Percentiles rank a stretch among this genome's conserved stretches.
Evolutionary conservation across 495 filamentous ascomycete genomes (phyloP).

Genomic region (Penicillium silybi): DNA sequence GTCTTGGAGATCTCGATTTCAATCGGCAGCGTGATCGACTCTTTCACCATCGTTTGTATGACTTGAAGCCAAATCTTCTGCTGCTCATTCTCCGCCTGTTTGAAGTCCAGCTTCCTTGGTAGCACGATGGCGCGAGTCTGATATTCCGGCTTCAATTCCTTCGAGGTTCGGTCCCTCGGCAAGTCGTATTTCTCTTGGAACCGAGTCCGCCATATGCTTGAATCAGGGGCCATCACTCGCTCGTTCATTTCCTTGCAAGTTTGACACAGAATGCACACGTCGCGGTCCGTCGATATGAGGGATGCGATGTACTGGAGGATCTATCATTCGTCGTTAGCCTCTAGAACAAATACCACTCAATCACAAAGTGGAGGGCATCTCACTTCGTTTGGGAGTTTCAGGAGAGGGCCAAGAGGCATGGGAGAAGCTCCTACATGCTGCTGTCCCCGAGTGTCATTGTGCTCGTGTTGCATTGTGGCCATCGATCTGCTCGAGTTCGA

Average conservation of each 20-base stretch:
- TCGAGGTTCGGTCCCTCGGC: slow-evolving; percentile 8
- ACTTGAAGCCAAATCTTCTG: slow-evolving; percentile 30
- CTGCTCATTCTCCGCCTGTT: slow-evolving; percentile 10
- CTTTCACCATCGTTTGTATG: slow-evolving; percentile 25
- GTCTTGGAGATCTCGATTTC: slow-evolving; percentile 21
- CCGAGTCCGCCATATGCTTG: slow-evolving; percentile 30
- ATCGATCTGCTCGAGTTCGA: neutral
- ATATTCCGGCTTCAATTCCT: slow-evolving; percentile 31
- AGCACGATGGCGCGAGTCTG: slow-evolving; percentile 30
- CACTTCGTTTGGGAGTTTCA: slow-evolving; percentile 28
- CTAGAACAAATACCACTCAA: neutral
- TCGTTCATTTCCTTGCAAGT: slow-evolving; percentile 21
- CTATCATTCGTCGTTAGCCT: slow-evolving; percentile 13
- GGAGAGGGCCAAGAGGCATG: slow-evolving; percentile 6
- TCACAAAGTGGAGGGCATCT: neutral
- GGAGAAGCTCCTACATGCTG: neutral
- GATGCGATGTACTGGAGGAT: slow-evolving; percentile 39
- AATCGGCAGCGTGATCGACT: slow-evolving; percentile 10
- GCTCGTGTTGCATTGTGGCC: neutral
- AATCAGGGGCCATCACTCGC: slow-evolving; percentile 16
- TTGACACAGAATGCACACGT: slow-evolving; percentile 27
- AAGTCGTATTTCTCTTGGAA: slow-evolving; percentile 37
- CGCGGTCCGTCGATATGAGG: slow-evolving; percentile 27
- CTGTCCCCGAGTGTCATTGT: too few species aligned
- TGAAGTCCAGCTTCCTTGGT: slow-evolving; percentile 14